Evolutionary conservation across 208 protist species (phyloP), one percentile per base, ranked within the genome.

Genomic region (Leishmania lainsoni): DNA sequence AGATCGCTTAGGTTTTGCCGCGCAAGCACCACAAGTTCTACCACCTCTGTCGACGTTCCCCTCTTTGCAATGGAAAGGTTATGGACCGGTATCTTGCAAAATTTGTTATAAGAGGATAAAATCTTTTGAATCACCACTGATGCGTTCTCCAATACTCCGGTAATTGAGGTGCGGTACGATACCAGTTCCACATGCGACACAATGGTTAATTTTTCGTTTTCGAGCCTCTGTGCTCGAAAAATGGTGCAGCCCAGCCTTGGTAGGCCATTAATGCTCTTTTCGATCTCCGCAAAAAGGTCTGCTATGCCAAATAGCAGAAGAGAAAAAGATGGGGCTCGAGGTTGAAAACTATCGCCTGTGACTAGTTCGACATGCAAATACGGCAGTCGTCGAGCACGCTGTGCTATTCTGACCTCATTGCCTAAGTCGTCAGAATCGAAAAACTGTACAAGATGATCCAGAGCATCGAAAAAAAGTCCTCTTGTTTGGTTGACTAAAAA

Each of bases 401-500:
- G 73, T 58, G 90, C 79, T 56, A 90, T 78, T 75, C 83, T 66
- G 22, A 83, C 78, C 0, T 72, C 80, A 35, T 65, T 66, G 54
- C 32, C 56, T 16, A 76, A 4, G 5, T 76, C 84, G 52, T 84
- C 79, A 56, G 76, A 88, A 45, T 89, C 80, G 78, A 96, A 95
- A 86, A 95, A 93, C 9, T 52, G 35, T 0, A 95, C 81, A 26
- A 97, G 85, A 17, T 86, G 78, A 42, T 87, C 73, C 52, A 97
- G 71, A 17, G 86, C 87, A 35, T 89, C 86, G 74, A 93, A 85
- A 77, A 96, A 76, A 68, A 92, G 84, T 8, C 51, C 63, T 42
- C 94, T 77, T 61, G 96, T 32, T 49, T 85, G 77, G 56, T 94
- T 94, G 17, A 89, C 76, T n/a, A 96, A 77, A 88, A 95, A 96